Evolutionary conservation across 768 basidiomycete species (phyloP).

Genomic region (Mycena latifolia): DNA sequence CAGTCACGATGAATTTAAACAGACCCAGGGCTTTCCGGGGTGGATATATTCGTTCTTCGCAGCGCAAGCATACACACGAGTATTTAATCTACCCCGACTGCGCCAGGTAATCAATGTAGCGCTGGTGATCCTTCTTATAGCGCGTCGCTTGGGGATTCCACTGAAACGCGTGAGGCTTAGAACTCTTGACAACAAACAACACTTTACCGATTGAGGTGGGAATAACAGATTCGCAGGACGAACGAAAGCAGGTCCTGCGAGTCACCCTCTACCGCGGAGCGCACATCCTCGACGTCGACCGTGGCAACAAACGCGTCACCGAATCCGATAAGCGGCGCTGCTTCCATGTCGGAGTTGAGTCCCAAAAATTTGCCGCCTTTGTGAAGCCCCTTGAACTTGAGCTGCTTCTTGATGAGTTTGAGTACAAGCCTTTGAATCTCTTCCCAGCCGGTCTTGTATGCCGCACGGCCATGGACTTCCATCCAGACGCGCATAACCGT

Average conservation of each 20-base stretch:
- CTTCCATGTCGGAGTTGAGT: slow-evolving; percentile 30
- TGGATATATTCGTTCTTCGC: no score
- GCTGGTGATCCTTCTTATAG: slow-evolving; percentile 4
- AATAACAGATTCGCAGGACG: slow-evolving; percentile 22
- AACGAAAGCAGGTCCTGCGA: slow-evolving; percentile 10
- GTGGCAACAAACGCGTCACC: slow-evolving; percentile 17
- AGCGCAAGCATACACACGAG: no score
- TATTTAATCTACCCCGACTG: neutral
- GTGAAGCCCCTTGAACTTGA: slow-evolving; percentile 26
- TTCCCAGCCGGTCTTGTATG: slow-evolving; percentile 15
- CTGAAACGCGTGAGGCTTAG: neutral
- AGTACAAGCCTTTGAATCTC: slow-evolving; percentile 24
- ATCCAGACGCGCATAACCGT: slow-evolving; percentile 30
- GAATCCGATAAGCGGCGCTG: slow-evolving; percentile 26
- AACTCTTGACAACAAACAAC: neutral
- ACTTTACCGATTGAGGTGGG: slow-evolving; percentile 8
- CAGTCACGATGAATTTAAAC: no score
- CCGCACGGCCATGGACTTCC: slow-evolving; percentile 19
- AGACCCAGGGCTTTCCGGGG: no score
- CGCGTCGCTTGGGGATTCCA: neutral
- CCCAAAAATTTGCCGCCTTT: slow-evolving; percentile 22
- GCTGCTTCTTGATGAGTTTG: slow-evolving; percentile 11
- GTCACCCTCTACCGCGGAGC: neutral
- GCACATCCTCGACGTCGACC: slow-evolving; percentile 17
- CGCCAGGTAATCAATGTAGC: neutral